Evolutionary conservation across 139 green algal genomes (phyloP), one percentile per base, ranked within the genome.

Genomic region (Closterium sp.): DNA sequence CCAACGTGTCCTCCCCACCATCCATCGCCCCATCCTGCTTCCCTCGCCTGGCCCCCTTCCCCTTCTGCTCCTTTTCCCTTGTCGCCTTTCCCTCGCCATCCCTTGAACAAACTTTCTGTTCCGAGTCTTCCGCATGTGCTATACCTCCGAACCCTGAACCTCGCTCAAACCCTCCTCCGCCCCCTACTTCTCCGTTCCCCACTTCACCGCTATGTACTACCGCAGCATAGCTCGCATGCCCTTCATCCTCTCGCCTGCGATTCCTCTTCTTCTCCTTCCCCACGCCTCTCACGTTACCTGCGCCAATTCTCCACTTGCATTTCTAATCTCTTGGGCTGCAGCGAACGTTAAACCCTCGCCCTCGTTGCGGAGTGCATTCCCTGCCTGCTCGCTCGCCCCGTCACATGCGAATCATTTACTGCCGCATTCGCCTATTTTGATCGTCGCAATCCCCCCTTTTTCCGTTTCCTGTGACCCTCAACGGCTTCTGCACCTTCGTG

Each of bases 11-110:
- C 0, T 91, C 70, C 19, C 17, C 31, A 89, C 31, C 70, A 24
- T 89, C 88, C 88, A 32, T 27, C 89, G 89, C 30, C 32, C 17
- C 70, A 34, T 91, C 70, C 88, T 91, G 17, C 88, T 88, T 88
- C 34, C 31, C 70, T 90, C 30, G 38, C 32, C 31, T 10, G 17
- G 6, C 38, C 7, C 38, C 62, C 62, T 79, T 79, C 2, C 62
- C 62, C 62, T 91, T 31, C 88, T 13, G 17, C 88, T 91, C 31
- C 13, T 31, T 88, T 90, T 91, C 91, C 70, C 19, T 90, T 91
- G 27, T 91, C 88, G 29, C 88, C 31, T 91, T 88, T 90, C 34
- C 88, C 62, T 27, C 62, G 62, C 62, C 62, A 79, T 79, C 62
- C 62, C 62, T 13, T 6, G 27, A 79, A 22, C 62, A 0, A 13